Percentiles rank a stretch among this genome's conserved stretches.
phyloP scores from a whole-genome alignment of 371 early-diverging fungal genomes.

The Encephalitozoon cuniculi region DNA sequence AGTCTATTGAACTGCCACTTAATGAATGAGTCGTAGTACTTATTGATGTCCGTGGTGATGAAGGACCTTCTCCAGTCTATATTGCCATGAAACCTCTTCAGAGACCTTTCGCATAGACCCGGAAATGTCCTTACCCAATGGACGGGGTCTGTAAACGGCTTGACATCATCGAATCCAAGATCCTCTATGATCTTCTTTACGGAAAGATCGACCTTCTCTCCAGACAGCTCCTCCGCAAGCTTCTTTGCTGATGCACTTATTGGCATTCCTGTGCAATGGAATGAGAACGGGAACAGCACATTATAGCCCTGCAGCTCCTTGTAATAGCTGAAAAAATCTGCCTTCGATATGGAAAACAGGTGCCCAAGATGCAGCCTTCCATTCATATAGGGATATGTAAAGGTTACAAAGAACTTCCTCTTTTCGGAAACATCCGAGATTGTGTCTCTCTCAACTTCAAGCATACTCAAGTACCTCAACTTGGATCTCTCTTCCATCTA shows the following conservation, averaged over 20 bases:
- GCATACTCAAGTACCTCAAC: constrained; percentile 28
- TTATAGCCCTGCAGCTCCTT: constrained; percentile 83
- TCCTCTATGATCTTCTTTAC: constrained; percentile 88
- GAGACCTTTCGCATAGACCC: constrained; percentile 71
- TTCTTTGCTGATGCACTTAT: constrained; percentile 96
- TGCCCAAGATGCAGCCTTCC: constrained; percentile 96
- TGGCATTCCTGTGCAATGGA: constrained; percentile 99
- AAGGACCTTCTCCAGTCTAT: constrained; percentile 96
- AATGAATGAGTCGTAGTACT: constrained; percentile 95
- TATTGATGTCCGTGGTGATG: constrained; percentile 95
- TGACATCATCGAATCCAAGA: constrained; percentile 83
- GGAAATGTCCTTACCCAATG: constrained; percentile 96
- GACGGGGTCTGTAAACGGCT: constrained; percentile 80
- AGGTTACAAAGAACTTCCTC: constrained; percentile 81
- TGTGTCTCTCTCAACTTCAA: constrained; percentile 12
- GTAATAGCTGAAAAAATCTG: constrained; percentile 86
- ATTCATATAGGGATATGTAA: constrained; percentile 99
- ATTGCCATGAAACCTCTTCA: constrained; percentile 74
- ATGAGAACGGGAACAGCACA: constrained; percentile 90
- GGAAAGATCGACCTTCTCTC: constrained; percentile 64
- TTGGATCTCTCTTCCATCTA: constrained; percentile 27
- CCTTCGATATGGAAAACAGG: constrained; percentile 87
- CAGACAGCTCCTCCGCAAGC: constrained; percentile 77
- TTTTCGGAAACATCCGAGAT: background rate
- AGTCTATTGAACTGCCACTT: constrained; percentile 96